Evolutionary conservation across 2,329 filamentous ascomycete genomes (phyloP).

Genomic region (Colletotrichum scovillei): DNA sequence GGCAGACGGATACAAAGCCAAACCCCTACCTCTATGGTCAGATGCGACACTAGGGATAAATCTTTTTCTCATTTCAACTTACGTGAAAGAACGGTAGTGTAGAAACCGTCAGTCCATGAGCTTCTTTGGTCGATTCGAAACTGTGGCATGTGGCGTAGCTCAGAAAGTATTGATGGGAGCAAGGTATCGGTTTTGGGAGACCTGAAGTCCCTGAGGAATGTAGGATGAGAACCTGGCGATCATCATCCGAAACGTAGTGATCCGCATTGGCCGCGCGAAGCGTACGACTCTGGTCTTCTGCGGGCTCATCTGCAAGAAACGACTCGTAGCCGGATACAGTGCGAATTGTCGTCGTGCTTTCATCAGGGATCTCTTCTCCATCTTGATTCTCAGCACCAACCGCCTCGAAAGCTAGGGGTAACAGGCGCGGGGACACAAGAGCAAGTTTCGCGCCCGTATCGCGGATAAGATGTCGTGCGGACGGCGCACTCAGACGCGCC

Average conservation of each 20-base stretch:
- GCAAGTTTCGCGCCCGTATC: neutral
- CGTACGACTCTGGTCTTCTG: conserved; percentile 39
- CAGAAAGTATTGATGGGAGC: conserved; percentile 44
- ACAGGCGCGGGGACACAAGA: too few relatives aligned
- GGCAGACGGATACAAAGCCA: conserved; percentile 45
- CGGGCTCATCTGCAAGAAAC: conserved; percentile 20
- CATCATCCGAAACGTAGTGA: too few relatives aligned
- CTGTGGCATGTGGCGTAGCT: conserved; percentile 43
- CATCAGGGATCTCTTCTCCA: too few relatives aligned
- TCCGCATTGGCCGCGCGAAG: conserved; percentile 26
- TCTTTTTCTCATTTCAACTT: too few relatives aligned
- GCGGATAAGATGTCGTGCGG: conserved; percentile 33
- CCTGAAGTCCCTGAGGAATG: conserved; percentile 50
- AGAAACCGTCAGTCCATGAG: conserved; percentile 43
- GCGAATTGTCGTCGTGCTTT: too few relatives aligned
- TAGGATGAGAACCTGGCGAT: conserved; percentile 35
- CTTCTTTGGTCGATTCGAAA: conserved; percentile 38
- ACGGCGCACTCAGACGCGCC: conserved; percentile 32
- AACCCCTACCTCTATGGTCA: conserved; percentile 35
- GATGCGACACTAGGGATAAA: too few relatives aligned
- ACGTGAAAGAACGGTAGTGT: conserved; percentile 49
- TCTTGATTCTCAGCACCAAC: too few relatives aligned
- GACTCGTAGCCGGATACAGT: too few relatives aligned
- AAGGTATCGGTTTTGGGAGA: conserved; percentile 47
- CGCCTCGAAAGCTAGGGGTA: too few relatives aligned